These are phyloP conservation scores for Mesotaenium endlicherianum DNA, from an alignment of 139 green algal species.

Conservation along the genomic window DNA sequence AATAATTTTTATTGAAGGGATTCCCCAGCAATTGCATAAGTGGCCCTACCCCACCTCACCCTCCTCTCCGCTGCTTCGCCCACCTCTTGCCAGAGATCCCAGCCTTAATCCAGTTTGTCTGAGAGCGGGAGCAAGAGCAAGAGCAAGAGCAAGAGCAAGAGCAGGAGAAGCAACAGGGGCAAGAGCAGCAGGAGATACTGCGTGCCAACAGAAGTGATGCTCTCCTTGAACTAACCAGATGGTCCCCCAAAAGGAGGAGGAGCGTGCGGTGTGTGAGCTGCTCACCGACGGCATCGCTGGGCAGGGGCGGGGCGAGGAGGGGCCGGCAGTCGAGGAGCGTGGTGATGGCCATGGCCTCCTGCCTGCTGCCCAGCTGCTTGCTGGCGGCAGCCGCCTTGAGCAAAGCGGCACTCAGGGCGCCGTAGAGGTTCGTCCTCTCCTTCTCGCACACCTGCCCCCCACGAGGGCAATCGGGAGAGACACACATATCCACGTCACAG, in stretches of 20 bases:
- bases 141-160: not conserved
- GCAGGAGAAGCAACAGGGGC: too few relatives aligned
- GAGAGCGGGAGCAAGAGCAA: too few relatives aligned
- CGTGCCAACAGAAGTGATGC: not conserved
- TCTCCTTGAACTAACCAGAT: not conserved
- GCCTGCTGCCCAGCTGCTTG: not conserved
- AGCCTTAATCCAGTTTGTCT: not conserved
- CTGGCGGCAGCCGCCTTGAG: constrained; percentile 8
- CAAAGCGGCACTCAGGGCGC: not conserved
- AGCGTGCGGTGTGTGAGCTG: not conserved
- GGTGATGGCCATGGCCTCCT: constrained; percentile 15
- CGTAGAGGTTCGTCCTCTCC: not conserved
- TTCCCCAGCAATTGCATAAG: too few relatives aligned
- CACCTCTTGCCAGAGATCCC: too few relatives aligned
- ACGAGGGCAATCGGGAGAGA: not conserved
- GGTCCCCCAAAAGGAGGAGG: too few relatives aligned
- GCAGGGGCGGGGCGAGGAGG: not conserved
- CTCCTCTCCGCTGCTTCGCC: too few relatives aligned
- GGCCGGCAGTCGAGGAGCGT: constrained; percentile 25
- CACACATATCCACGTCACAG: too few relatives aligned
- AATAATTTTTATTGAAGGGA: too few relatives aligned
- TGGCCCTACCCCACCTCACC: too few relatives aligned
- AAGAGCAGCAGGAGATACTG: not conserved
- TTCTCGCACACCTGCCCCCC: constrained; percentile 9
- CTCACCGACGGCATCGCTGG: not conserved